Evolutionary conservation across 768 basidiomycete species (phyloP).

Genomic region (Mycena venus): DNA sequence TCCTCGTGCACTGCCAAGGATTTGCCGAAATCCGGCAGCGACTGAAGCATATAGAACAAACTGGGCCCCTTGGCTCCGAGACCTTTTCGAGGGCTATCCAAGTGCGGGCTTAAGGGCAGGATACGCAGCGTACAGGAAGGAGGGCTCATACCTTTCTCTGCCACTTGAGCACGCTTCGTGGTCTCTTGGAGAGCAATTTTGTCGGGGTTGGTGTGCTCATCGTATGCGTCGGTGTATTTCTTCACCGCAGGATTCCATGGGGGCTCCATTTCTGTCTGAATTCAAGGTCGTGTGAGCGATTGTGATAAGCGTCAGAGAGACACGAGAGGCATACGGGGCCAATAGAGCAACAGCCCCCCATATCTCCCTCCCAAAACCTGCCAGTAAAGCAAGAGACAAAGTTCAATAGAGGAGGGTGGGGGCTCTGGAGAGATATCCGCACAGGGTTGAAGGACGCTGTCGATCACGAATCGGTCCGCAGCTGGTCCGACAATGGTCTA

Average conservation of each 20-base stretch:
- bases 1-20: constrained; percentile 28
- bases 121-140: not conserved
- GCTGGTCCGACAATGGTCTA: not conserved
- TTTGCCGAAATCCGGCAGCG: constrained; percentile 15
- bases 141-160: constrained; percentile 13
- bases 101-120: not conserved
- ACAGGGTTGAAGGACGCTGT: not conserved
- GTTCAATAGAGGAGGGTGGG: not conserved
- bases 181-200: constrained; percentile 6
- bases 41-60: constrained; percentile 13
- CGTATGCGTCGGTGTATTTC: not conserved
- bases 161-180: constrained; percentile 6
- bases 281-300: constrained; percentile 32
- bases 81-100: not conserved
- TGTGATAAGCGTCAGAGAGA: not conserved
- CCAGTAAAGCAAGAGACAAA: not conserved
- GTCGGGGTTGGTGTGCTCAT: constrained; percentile 24
- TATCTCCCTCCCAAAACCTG: not conserved
- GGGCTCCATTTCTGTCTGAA: constrained; percentile 33
- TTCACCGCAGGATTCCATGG: constrained; percentile 26
- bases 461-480: constrained; percentile 12
- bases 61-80: not conserved
- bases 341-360: constrained; percentile 39
- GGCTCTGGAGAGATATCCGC: not conserved
- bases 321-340: not conserved